Base-by-base conservation (phyloP, 495 filamentous ascomycete species). In the Parachaetomium inaequale region DNA sequence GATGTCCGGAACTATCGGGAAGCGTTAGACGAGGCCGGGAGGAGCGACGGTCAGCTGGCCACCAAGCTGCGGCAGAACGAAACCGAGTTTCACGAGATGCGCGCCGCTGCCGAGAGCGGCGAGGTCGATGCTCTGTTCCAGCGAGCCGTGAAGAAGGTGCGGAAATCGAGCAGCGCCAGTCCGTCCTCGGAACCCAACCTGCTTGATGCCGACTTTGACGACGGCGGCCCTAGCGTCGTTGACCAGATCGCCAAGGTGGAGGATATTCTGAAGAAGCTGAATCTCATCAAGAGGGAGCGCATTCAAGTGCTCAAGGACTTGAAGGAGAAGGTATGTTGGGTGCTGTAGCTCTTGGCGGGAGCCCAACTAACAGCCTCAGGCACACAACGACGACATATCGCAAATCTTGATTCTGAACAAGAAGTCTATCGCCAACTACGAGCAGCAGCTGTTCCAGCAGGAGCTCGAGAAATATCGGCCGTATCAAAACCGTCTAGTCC, bases 391-490 rank as follows among this genome's bases (percentile, higher is more conserved):
- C 67, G 95, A 98, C 69, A 98, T 98, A 64, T 96, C 93, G 14
- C 93, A 95, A 68, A 92, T 98, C 26, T 77, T 98, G 65, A 98
- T 98, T 51, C 80, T 98, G 40, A 98, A 98, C 80, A 96, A 97
- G 70, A 97, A 97, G 70, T 86, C 91, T 2, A 91, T 97, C 63
- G 80, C 90, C 34, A 91, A 88, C 70, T 92, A 91, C 68, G 94
- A 98, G 70, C 88, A 79, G 31, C 89, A 93, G 68, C 84, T 98
- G 14, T 98, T 98, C 74, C 88, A 96, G 65, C 85, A 88, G 5
- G 93, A 98, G 74, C 83, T 98, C 11, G 95, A 97, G 73, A 98
- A 98, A 73, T 98, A 96, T 76, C 82, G 91, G 49, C 92, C 92
- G 15, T 90, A 97, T 71, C 95, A 98, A 71, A 96, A 85, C 64